Percentiles rank a stretch among this genome's conserved stretches.
Evolutionary conservation across 1,139 yeast genomes (phyloP).

Genomic region (Debaryomyces robertsiae): DNA sequence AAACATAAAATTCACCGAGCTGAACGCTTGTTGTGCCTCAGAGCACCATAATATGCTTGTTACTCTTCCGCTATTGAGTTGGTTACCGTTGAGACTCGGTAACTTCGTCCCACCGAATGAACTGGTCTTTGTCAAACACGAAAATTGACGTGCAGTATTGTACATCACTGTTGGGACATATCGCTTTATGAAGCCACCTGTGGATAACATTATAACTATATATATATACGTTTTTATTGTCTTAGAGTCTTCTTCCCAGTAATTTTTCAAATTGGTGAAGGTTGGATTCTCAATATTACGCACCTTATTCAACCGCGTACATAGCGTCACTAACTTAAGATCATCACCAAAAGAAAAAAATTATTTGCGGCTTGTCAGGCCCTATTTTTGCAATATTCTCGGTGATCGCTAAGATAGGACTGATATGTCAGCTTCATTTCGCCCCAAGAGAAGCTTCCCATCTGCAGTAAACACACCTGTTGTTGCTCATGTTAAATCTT

Average conservation of each 20-base stretch:
- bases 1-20: constrained; percentile 29
- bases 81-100: background rate
- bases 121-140: constrained; percentile 21
- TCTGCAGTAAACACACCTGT: constrained; percentile 55
- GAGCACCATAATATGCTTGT: constrained; percentile 5
- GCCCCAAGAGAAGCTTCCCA: constrained; percentile 43
- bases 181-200: background rate
- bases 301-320: constrained; percentile 4
- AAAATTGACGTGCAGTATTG: constrained; percentile 17
- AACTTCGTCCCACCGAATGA: constrained; percentile 11
- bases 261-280: constrained; percentile 1
- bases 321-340: constrained; percentile 9
- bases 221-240: too few species aligned
- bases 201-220: constrained; percentile 4
- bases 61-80: background rate
- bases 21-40: constrained; percentile 2
- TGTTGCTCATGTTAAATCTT: constrained; percentile 38
- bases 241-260: background rate
- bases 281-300: background rate
- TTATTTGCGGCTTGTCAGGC: constrained; percentile 10
- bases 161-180: background rate
- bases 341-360: constrained; percentile 9
- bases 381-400: background rate
- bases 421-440: constrained; percentile 27
- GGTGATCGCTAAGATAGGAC: background rate